Base-by-base conservation (phyloP, 306 rosid genomes). In the Crataegus laevigata region DNA sequence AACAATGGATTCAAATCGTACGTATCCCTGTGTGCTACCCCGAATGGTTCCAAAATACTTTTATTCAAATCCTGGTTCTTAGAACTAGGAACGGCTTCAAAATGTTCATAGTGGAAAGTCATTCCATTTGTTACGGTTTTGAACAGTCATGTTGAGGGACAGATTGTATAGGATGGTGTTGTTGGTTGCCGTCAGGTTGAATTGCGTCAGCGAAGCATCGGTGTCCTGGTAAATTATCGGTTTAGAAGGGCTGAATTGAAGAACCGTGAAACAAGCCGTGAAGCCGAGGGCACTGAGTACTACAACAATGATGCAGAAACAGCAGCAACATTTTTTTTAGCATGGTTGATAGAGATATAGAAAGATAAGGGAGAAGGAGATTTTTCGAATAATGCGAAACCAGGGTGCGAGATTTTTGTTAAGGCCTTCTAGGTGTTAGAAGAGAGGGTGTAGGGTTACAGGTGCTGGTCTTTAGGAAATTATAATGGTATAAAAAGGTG, bases 141-240 rank as follows among this genome's bases (percentile, higher is more conserved):
- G 25, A 4, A 64, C 14, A 13, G 68, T 64, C 14, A 64, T 32
- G 25, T 64, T 32, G 68, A 64, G 34, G 68, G 30, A 30, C 10
- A 64, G 45, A 32, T 64, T 64, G 25, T 15, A 62, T 6, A 28
- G 15, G 40, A 62, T 8, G 60, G 45, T 73, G 84, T 77, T 58
- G 54, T 68, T 36, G 64, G 65, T 15, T 45, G 62, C 36, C 77
- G 45, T 8, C 24, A 62, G 75, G 66, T 84, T 81, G 75, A 87
- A 86, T 40, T 70, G 79, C 3, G 86, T 77, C 69, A 90, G 89
- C 1, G 57, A 64, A n/a, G 89, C 85, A 9, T 87, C 80, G 0
- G 78, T 65, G 18, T 84, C 88, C 21, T 72, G 34, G 28, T 78
- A 75, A 40, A 63, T 70, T 79, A 90, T 45, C 63, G 29, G 2